These are phyloP conservation scores for Hamigera avellanea DNA, from an alignment of 495 filamentous ascomycete genomes.

Conservation along the genomic window DNA sequence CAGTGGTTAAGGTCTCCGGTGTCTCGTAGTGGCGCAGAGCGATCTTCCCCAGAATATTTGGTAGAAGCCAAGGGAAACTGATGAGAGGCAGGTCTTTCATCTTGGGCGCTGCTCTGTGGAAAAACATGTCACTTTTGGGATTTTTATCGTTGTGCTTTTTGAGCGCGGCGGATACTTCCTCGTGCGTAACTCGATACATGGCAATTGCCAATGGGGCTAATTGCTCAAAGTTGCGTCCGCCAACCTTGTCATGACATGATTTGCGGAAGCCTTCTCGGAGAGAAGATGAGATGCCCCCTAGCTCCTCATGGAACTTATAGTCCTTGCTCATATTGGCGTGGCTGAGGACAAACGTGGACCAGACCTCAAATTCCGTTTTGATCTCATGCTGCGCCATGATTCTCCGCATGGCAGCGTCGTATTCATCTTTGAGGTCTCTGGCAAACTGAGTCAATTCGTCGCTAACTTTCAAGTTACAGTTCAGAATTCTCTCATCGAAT, in stretches of 20 bases:
- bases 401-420: constrained; percentile 65
- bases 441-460: constrained; percentile 45
- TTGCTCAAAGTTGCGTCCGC: constrained; percentile 41
- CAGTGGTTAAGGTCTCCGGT: constrained; percentile 1
- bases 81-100: constrained; percentile 59
- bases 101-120: constrained; percentile 20
- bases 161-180: constrained; percentile 50
- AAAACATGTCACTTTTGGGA: constrained; percentile 16
- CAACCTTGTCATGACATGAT: constrained; percentile 50
- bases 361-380: constrained; percentile 82
- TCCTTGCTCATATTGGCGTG: constrained; percentile 54
- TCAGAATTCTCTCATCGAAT: constrained; percentile 71
- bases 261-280: constrained; percentile 58
- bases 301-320: constrained; percentile 79
- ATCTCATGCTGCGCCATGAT: constrained; percentile 84
- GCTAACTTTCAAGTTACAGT: constrained; percentile 40
- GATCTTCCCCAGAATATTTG: constrained; percentile 59
- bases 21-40: constrained; percentile 32
- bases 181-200: constrained; percentile 73
- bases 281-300: constrained; percentile 49
- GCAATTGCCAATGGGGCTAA: constrained; percentile 68
- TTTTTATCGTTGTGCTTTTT: constrained; percentile 13
- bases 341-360: constrained; percentile 68
- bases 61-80: constrained; percentile 89
- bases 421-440: constrained; percentile 56